Evolutionary conservation across 2,329 filamentous ascomycete species (phyloP).

Genomic region (Aureobasidium sp.): DNA sequence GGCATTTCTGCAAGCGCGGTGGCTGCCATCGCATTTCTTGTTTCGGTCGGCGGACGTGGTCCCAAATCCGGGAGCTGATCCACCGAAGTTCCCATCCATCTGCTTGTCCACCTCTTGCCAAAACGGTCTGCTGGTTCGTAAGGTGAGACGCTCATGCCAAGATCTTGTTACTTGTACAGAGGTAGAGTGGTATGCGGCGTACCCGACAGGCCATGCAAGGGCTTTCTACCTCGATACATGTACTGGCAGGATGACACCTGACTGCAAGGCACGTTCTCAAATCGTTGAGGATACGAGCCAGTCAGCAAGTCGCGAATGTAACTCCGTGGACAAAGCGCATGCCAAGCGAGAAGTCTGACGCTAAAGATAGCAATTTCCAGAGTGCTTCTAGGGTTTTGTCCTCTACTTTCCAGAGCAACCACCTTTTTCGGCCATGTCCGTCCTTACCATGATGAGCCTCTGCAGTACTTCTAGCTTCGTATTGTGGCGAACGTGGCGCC

Average conservation of each 20-base stretch:
- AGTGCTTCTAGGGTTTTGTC: background rate
- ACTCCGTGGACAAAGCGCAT: background rate
- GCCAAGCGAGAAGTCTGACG: background rate
- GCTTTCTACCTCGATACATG: background rate
- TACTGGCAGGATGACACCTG: background rate
- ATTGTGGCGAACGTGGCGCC: background rate
- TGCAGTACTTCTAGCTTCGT: background rate
- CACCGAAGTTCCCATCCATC: background rate
- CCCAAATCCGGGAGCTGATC: background rate
- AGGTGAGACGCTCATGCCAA: background rate
- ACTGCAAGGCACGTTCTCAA: background rate
- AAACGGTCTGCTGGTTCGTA: background rate
- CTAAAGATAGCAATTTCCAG: background rate
- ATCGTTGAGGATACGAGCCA: conserved; percentile 3
- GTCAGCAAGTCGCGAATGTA: background rate
- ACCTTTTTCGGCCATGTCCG: background rate
- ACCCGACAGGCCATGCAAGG: background rate
- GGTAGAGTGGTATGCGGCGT: background rate
- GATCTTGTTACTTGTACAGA: background rate
- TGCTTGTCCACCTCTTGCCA: background rate
- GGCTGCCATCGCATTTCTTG: background rate
- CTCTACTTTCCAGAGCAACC: background rate
- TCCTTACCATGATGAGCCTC: background rate
- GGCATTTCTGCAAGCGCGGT: background rate
- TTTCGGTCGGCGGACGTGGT: background rate